Conservation (phyloP, 495 filamentous ascomycete species). For the Podospora fimiseda region DNA sequence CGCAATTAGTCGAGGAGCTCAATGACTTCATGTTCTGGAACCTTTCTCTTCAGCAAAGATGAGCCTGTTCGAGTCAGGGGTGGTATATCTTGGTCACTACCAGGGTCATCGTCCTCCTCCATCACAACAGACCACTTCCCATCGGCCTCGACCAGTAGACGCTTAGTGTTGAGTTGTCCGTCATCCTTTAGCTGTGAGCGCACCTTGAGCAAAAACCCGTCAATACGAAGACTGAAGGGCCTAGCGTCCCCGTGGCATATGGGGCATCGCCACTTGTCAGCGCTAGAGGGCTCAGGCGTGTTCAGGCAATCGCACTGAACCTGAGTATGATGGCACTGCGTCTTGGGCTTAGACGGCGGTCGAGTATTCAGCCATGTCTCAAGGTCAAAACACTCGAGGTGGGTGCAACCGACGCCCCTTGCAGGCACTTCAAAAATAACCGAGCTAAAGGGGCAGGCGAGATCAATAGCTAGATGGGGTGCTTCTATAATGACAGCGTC, state of each 20-base stretch:
- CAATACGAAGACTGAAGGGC: conserved; percentile 59
- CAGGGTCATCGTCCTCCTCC: conserved; percentile 23
- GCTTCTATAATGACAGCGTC: conserved; percentile 63
- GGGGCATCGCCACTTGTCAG: conserved; percentile 79
- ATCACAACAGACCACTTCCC: conserved; percentile 51
- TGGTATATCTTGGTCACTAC: conserved; percentile 15
- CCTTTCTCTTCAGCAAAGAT: neutral
- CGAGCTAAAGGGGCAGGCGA: conserved; percentile 70
- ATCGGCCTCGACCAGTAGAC: conserved; percentile 51
- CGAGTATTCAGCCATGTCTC: conserved; percentile 69
- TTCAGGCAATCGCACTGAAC: conserved; percentile 26
- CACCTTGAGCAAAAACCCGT: conserved; percentile 62
- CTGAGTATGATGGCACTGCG: conserved; percentile 22
- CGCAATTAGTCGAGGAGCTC: no score
- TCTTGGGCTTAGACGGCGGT: conserved; percentile 35
- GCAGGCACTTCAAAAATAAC: conserved; percentile 64
- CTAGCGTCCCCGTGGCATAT: conserved; percentile 69
- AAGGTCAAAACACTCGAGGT: conserved; percentile 85
- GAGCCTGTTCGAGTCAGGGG: neutral
- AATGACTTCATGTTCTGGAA: no score
- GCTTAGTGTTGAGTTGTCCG: conserved; percentile 43
- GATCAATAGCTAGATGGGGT: conserved; percentile 59
- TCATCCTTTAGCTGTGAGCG: conserved; percentile 40
- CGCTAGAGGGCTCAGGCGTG: conserved; percentile 43
- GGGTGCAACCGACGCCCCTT: conserved; percentile 52